Percentiles rank a stretch among this genome's conserved stretches.
phyloP scores from a whole-genome alignment of 202 grass and related monocot species.

The Hordeum pubiflorum region DNA sequence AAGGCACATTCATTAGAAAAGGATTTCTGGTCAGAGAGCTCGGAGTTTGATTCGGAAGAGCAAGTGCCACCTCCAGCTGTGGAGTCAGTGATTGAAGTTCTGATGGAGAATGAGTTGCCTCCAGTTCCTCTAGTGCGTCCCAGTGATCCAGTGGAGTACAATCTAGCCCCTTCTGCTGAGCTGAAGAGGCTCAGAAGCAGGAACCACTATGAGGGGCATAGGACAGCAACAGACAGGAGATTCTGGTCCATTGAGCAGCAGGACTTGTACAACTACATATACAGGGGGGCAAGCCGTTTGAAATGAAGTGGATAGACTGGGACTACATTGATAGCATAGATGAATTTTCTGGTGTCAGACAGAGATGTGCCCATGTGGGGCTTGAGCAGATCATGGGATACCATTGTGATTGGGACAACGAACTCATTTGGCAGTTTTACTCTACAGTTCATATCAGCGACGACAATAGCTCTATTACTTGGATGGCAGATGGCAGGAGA shows the following conservation, averaged over 20 bases:
- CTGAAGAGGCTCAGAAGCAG: conserved; percentile 24
- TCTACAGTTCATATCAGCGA: conserved; percentile 20
- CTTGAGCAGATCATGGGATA: conserved; percentile 13
- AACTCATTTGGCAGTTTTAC: conserved; percentile 23
- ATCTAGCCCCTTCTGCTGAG: not conserved
- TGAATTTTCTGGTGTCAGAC: conserved; percentile 11
- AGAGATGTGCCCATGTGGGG: conserved; percentile 16
- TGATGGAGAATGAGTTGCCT: conserved; percentile 21
- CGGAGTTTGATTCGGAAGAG: not conserved
- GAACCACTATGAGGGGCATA: conserved; percentile 21
- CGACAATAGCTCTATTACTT: conserved; percentile 21
- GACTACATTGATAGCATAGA: not conserved
- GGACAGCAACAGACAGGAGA: conserved; percentile 31
- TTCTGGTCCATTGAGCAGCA: conserved; percentile 37
- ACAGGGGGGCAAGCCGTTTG: not conserved
- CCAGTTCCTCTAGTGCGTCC: not conserved
- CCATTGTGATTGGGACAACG: conserved; percentile 1
- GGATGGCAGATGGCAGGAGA: conserved; percentile 12
- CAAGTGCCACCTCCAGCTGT: not conserved
- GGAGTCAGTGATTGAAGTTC: not conserved
- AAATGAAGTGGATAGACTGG: conserved; percentile 25
- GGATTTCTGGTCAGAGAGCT: not conserved
- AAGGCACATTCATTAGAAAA: not conserved
- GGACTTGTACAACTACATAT: conserved; percentile 18
- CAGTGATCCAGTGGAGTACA: not conserved